These are phyloP conservation scores for Termitomyces sp. DNA, from an alignment of 1,284 basidiomycete species.

Conservation along the genomic window DNA sequence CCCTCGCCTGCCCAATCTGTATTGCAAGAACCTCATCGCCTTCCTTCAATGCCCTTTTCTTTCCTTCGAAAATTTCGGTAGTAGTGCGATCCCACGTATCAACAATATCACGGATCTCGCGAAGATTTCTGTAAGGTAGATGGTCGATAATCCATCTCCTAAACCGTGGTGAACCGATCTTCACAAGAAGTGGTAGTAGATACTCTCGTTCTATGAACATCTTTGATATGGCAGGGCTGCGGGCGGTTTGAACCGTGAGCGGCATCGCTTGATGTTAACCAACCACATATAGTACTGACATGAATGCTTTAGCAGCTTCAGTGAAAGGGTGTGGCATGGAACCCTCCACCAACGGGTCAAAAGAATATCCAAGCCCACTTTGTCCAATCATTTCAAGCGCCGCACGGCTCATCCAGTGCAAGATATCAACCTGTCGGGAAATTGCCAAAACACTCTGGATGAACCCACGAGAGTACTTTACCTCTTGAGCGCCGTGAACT, in stretches of 20 bases:
- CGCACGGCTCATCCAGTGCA: not conserved
- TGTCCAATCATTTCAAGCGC: not conserved
- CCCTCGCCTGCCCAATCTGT: slow-evolving; percentile 30
- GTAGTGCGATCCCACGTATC: slow-evolving; percentile 34
- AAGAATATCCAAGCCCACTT: not conserved
- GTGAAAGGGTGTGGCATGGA: not conserved
- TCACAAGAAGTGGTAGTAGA: slow-evolving; percentile 28
- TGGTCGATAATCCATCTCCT: slow-evolving; percentile 30
- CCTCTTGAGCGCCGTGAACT: slow-evolving; percentile 11
- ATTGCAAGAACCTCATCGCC: slow-evolving; percentile 27
- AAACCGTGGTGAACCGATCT: slow-evolving; percentile 31
- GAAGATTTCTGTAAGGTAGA: slow-evolving; percentile 20
- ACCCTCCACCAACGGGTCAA: not conserved
- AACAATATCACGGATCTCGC: slow-evolving; percentile 30
- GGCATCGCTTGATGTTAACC: too few species aligned
- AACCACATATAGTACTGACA: too few species aligned
- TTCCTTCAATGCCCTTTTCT: slow-evolving; percentile 28
- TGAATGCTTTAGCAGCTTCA: not conserved
- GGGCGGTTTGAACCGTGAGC: too few species aligned
- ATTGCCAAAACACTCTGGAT: not conserved
- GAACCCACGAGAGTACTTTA: not conserved
- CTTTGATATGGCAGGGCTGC: slow-evolving; percentile 19
- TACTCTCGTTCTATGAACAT: slow-evolving; percentile 20
- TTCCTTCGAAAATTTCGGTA: slow-evolving; percentile 31
- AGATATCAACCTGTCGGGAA: not conserved